Evolutionary conservation across 768 basidiomycete genomes (phyloP), one percentile per base, ranked within the genome.

Genomic region (Lentinus tigrinus): DNA sequence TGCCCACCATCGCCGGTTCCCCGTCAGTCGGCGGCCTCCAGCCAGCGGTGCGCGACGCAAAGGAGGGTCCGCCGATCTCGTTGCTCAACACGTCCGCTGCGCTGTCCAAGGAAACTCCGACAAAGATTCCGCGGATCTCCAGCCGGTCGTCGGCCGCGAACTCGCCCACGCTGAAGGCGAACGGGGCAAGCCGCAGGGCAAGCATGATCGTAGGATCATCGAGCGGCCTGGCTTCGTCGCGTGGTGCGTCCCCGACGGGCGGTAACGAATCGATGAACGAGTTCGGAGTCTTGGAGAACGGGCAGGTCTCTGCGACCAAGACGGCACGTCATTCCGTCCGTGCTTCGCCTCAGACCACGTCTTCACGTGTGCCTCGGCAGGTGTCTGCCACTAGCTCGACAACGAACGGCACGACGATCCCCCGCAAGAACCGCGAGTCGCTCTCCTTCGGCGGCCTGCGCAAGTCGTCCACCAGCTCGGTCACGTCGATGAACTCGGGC

Each of bases 1-100:
- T 96, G 10, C 94, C 93, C 9, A 95, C 95, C 11, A 96, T 96
- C 55, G 93, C 94, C 28, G 95, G 95, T 31, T 95, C 94, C 3
- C 95, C 95, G 4, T 95, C 94, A 13, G 89, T 93, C 47, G 89
- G 86, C 47, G 84, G 83, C 28, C 78, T 77, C 14, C 81, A 61
- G 42, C 75, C 76, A 14, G 79, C 79, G 61, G 77, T 71, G 31
- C 85, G 83, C 67, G 87, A 88, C 31, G 66, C 71, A 10, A 83
- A 80, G 64, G 87, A 88, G 55, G 79, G 74, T 16, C 80, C 78
- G 9, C 82, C 82, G 10, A 78, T 79, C n/a, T 77, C 81, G 11
- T 69, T 81, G 39, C 67, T 77, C 55, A 88, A 86, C 63, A 76
- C 83, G 16, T 66, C 77, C 3, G 76, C 80, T 27, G 74, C 77